These are phyloP conservation scores for Bauhinia variegata DNA, from an alignment of 306 rosid genomes.

Conservation along the genomic window DNA sequence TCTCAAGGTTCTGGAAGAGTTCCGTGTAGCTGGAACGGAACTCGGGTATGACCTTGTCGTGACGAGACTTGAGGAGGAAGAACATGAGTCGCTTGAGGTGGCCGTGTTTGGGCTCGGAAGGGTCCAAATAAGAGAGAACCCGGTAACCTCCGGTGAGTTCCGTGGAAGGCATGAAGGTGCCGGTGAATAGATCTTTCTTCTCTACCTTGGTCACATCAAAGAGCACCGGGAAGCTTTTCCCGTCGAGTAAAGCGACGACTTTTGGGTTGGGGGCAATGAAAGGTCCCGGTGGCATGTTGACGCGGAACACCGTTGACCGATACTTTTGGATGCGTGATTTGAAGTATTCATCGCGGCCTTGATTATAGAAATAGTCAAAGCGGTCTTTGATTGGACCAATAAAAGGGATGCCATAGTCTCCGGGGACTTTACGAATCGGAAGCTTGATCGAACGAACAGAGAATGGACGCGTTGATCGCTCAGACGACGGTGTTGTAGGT, in stretches of 20 bases:
- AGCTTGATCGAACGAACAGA: constrained; percentile 38
- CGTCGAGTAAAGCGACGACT: constrained; percentile 82
- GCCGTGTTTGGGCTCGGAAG: constrained; percentile 75
- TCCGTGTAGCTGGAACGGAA: constrained; percentile 57
- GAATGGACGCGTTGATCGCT: constrained; percentile 1
- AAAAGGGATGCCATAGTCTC: constrained; percentile 71
- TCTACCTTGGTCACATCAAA: constrained; percentile 78
- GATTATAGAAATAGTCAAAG: constrained; percentile 71
- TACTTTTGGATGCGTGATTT: constrained; percentile 59
- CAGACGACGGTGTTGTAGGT: neutral
- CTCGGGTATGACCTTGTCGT: constrained; percentile 63
- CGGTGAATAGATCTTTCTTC: constrained; percentile 77
- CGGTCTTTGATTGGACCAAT: constrained; percentile 75
- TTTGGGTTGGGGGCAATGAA: constrained; percentile 54
- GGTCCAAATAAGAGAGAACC: constrained; percentile 85
- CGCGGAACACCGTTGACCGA: constrained; percentile 75
- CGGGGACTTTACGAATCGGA: constrained; percentile 70
- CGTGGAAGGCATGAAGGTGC: constrained; percentile 79
- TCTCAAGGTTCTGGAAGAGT: constrained; percentile 62
- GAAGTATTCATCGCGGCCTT: constrained; percentile 72
- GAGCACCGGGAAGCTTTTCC: constrained; percentile 74
- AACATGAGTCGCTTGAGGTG: constrained; percentile 65
- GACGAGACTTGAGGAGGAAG: constrained; percentile 66
- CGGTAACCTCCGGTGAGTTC: constrained; percentile 93
- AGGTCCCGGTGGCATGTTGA: constrained; percentile 94